Evolutionary conservation across 768 basidiomycete species (phyloP).

Genomic region (Boletus reticulatus): DNA sequence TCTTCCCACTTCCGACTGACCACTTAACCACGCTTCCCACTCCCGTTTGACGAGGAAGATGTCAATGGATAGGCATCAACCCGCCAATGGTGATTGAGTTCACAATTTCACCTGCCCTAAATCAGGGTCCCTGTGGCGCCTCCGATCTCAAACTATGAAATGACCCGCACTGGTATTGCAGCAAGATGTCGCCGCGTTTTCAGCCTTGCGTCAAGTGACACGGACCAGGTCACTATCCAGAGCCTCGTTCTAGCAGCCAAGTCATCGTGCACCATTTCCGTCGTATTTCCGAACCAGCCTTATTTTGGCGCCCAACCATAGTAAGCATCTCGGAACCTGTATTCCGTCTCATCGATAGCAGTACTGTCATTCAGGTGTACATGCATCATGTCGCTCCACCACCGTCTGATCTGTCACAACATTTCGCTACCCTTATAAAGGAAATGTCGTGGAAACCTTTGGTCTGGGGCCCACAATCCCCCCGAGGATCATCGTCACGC

Average conservation of each 20-base stretch:
- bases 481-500: slow-evolving; percentile 26
- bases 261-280: slow-evolving; percentile 23
- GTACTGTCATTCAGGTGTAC: slow-evolving; percentile 4
- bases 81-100: slow-evolving; percentile 17
- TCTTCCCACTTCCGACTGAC: slow-evolving; percentile 74
- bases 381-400: slow-evolving; percentile 17
- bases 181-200: slow-evolving; percentile 10
- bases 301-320: slow-evolving; percentile 15
- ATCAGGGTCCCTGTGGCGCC: slow-evolving; percentile 30
- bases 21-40: slow-evolving; percentile 64
- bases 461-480: slow-evolving; percentile 34
- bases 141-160: slow-evolving; percentile 13
- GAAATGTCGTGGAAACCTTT: slow-evolving; percentile 11
- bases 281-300: slow-evolving; percentile 21
- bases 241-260: slow-evolving; percentile 20
- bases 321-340: slow-evolving; percentile 24
- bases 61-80: slow-evolving; percentile 30
- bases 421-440: slow-evolving; percentile 32
- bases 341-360: slow-evolving; percentile 32
- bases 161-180: background rate
- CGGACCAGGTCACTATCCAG: slow-evolving; percentile 11
- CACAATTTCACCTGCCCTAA: slow-evolving; percentile 34
- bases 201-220: slow-evolving; percentile 8
- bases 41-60: slow-evolving; percentile 58
- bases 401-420: slow-evolving; percentile 22